Evolutionary conservation across 192 early-diverging fungal genomes (phyloP).

Genomic region (Rhizophagus clarus): DNA sequence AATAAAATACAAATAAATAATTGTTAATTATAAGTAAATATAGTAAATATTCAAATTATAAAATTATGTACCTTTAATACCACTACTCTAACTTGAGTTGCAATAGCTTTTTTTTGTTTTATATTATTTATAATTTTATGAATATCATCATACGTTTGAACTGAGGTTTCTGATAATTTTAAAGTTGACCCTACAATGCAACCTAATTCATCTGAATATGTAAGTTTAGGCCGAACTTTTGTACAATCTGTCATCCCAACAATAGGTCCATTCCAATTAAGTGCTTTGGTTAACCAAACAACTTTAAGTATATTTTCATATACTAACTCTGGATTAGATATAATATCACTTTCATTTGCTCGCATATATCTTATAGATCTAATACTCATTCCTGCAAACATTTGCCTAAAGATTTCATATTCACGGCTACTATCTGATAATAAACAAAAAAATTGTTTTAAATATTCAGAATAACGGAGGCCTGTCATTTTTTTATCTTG

Average conservation of each 20-base stretch:
- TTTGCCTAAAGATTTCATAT: conserved; percentile 5
- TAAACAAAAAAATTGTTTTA: neutral
- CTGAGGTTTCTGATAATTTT: neutral
- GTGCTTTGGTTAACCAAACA: neutral
- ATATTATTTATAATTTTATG: neutral
- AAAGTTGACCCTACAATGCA: neutral
- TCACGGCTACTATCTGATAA: neutral
- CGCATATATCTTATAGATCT: neutral
- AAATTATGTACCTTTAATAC: neutral
- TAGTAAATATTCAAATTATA: neutral
- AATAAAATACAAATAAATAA: neutral
- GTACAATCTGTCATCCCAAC: neutral
- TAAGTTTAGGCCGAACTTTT: neutral
- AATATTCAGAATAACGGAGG: neutral
- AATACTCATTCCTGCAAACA: neutral
- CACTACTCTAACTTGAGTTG: neutral
- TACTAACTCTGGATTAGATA: neutral
- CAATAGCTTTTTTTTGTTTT: neutral
- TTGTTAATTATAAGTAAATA: neutral
- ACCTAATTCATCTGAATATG: neutral
- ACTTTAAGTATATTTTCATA: neutral
- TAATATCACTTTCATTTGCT: neutral
- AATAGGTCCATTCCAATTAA: neutral
- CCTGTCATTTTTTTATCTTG: neutral
- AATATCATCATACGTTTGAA: neutral